Evolutionary conservation across 805 yeast species (phyloP), one percentile per base, ranked within the genome.

Genomic region (Saturnispora serradocipensis): DNA sequence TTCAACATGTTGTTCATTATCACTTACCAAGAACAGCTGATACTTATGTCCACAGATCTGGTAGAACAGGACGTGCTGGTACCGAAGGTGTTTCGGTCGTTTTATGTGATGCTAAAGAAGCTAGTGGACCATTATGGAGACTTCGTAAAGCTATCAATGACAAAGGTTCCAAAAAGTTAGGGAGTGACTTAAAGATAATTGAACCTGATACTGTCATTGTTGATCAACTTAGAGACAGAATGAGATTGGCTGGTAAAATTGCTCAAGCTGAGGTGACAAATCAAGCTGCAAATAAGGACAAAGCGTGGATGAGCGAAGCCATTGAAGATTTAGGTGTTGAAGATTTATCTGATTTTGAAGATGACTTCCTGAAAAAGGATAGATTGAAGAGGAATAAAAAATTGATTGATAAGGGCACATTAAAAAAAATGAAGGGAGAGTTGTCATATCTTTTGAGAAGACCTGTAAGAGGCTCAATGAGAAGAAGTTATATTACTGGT

Each of bases 11-110:
- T 46, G 86, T 91, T 20, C 99, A 93, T 67, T 93, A 91, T 63
- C 97, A 93, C 68, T 74, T 93, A 55, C 98, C 99, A 10, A 76
- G 98, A 56, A 76, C 95, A 15, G 97, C 97, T 0, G 99, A 93
- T 63, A 82, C 88, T 48, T 93, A 93, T 63, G 83, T 93, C 59
- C 99, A 93, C 68, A 78, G 99, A 66, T 87, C 97, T 1, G 99
- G 99, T 55, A 82, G 99, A 77, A 93, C 99, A n/a, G 98, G 96
- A 0, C 84, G 99, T 73, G 97, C 95, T 1, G 93, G 91, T 0
- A 74, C 72, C 46, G 91, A 87, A 64, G 99, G 99, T 73, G 96
- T 93, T n/a, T 85, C 97, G 2, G 84, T 93, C 47, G 82, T 89
- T 79, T 72, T 93, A 50, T 88, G 97, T 61, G 86, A 96, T 4